Evolutionary conservation across 2,329 filamentous ascomycete species (phyloP).

Genomic region (Fusarium brevicatenulatum): DNA sequence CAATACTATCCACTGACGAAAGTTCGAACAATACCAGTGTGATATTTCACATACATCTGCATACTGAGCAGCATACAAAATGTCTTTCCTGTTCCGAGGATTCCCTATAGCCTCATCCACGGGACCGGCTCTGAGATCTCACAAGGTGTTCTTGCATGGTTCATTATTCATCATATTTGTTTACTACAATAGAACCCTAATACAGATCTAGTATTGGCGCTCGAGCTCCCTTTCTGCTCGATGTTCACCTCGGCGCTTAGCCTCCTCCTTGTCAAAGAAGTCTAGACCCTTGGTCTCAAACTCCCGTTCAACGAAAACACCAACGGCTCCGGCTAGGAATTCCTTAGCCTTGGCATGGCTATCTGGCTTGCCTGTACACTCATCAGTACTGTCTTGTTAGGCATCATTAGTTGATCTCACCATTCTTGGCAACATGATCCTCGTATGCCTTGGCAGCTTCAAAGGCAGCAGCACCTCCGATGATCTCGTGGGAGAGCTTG

Average conservation of each 20-base stretch:
- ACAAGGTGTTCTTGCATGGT: too few species aligned
- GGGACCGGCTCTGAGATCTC: too few species aligned
- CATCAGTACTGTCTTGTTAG: not conserved
- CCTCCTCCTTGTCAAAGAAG: conserved; percentile 43
- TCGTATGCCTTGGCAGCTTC: conserved; percentile 49
- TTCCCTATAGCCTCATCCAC: too few species aligned
- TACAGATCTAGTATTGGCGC: not conserved
- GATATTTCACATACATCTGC: too few species aligned
- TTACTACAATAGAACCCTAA: not conserved
- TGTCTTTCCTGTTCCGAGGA: too few species aligned
- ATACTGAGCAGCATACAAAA: too few species aligned
- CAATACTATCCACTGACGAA: too few species aligned
- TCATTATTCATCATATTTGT: not conserved
- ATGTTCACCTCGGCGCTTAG: conserved; percentile 24
- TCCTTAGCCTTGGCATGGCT: conserved; percentile 47
- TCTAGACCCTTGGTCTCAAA: conserved; percentile 47
- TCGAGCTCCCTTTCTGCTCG: not conserved
- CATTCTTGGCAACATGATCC: conserved; percentile 43
- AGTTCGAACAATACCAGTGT: too few species aligned
- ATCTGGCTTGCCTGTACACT: conserved; percentile 22
- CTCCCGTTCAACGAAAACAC: conserved; percentile 47
- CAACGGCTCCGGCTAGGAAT: conserved; percentile 43
- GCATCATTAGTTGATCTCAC: not conserved
- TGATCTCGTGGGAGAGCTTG: conserved; percentile 45
- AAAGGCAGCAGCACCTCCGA: conserved; percentile 47